Evolutionary conservation across 1,139 yeast genomes (phyloP).

Genomic region (Suhomyces chickasaworum): DNA sequence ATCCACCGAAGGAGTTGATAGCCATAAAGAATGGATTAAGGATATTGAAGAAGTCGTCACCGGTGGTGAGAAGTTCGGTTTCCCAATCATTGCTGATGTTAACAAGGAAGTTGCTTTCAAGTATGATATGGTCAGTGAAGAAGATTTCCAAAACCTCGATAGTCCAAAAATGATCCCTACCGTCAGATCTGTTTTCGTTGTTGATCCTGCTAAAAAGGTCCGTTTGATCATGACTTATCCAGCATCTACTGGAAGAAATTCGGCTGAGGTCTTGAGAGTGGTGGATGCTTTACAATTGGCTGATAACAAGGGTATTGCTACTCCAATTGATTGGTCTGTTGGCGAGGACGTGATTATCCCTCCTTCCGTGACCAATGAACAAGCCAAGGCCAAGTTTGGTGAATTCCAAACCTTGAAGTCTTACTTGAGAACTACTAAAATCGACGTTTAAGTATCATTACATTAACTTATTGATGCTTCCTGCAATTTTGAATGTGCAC

Average conservation of each 20-base stretch:
- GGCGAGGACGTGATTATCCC: conserved; percentile 87
- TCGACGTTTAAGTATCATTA: not conserved
- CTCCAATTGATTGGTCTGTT: conserved; percentile 86
- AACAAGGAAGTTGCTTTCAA: conserved; percentile 65
- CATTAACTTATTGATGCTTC: conserved; percentile 6
- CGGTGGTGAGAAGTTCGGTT: conserved; percentile 56
- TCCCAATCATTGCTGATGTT: conserved; percentile 83
- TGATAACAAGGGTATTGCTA: conserved; percentile 70
- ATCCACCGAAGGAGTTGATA: conserved; percentile 69
- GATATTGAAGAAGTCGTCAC: conserved; percentile 75
- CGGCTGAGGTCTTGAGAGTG: conserved; percentile 82
- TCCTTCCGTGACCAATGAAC: conserved; percentile 69
- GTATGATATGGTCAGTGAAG: conserved; percentile 66
- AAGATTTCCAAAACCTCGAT: conserved; percentile 21
- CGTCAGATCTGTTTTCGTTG: conserved; percentile 79
- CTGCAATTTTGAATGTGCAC: conserved; percentile 6
- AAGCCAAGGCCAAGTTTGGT: conserved; percentile 73
- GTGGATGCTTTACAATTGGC: conserved; percentile 78
- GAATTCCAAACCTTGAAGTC: conserved; percentile 78
- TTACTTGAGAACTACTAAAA: conserved; percentile 47
- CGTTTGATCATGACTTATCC: conserved; percentile 78
- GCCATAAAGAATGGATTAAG: conserved; percentile 79
- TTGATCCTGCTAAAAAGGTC: conserved; percentile 76
- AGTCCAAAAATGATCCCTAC: conserved; percentile 41
- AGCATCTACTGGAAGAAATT: conserved; percentile 84